Base-by-base conservation (phyloP, 1,139 yeast genomes). In the Pneumocystis oryctolagi region DNA sequence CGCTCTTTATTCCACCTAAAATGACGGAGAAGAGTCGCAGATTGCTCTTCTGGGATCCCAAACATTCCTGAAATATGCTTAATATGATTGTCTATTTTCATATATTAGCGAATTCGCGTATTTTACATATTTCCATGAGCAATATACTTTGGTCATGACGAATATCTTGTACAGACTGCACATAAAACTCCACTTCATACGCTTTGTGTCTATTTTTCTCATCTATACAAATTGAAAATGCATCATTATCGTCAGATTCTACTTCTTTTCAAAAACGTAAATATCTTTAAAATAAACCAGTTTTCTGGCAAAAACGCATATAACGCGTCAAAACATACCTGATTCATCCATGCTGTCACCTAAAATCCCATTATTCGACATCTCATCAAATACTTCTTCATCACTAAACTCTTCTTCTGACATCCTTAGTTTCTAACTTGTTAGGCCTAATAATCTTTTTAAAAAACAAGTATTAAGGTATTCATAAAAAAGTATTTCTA, bases 1-100 rank as follows among this genome's bases (percentile, higher is more conserved):
- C 80, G 80, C 65, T 87, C 94, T 59, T 81, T 80, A 71, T 85
- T 88, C 96, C 96, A 89, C 61, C 80, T 79, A 71, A 78, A 84
- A 64, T 76, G 73, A 62, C 85, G 83, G 58, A 88, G 76, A 71
- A 89, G 73, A 2, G 83, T 73, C 31, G 82, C 71, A 14, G 82
- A 80, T 62, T 77, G 79, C 8, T 74, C 73, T 8, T 73, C 67
- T 60, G 80, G 73, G 9, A 76, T 64, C 5, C 73, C 73, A 63
- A 77, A 62, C 70, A 80, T 66, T 70, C 68, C 68, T 3, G 73
- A 67, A 4, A 76, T 71, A 20, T 70, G 69, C n/a, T 68, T 70
- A 34, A 70, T 66, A 63, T 71, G 70, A 47, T 68, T 57, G 25
- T 57, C 59, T 57, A 35, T 35, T 5, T 18, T 12, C 5, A 16